Percentiles rank a stretch among this genome's conserved stretches.
These are phyloP conservation scores for Akanthomyces uredinophilus DNA, from an alignment of 2,329 filamentous ascomycete species.

Conservation along the genomic window DNA sequence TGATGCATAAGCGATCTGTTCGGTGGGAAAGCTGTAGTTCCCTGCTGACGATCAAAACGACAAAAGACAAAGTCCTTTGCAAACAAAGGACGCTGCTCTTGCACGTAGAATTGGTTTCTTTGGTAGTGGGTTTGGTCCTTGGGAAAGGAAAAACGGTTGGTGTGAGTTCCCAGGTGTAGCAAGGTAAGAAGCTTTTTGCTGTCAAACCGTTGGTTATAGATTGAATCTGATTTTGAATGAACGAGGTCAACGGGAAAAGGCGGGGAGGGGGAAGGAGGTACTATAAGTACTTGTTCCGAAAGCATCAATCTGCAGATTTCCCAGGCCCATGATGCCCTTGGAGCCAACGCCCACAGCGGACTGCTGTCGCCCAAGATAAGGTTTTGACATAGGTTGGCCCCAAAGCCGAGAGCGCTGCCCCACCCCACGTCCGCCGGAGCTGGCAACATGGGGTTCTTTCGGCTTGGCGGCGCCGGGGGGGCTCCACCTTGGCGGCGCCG, in stretches of 20 bases:
- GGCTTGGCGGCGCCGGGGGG: conserved; percentile 10
- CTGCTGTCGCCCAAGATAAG: background rate
- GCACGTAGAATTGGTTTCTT: background rate
- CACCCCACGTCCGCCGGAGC: background rate
- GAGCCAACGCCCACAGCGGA: background rate
- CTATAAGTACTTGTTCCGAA: conserved; percentile 10
- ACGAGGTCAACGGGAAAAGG: background rate
- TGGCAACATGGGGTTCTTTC: background rate
- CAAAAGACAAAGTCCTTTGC: background rate
- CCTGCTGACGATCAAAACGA: background rate
- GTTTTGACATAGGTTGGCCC: background rate
- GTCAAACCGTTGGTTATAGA: background rate
- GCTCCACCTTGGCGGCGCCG: conserved; percentile 1
- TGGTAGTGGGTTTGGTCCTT: too few species aligned
- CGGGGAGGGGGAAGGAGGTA: background rate
- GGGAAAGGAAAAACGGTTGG: too few species aligned
- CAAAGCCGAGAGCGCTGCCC: background rate
- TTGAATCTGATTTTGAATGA: background rate
- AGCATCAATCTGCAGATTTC: background rate
- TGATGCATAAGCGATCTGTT: conserved; percentile 20
- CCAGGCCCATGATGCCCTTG: background rate
- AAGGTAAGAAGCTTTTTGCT: too few species aligned
- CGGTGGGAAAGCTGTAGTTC: background rate
- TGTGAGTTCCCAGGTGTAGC: background rate
- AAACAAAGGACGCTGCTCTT: background rate